Evolutionary conservation across 139 green algal species (phyloP).

Genomic region (Picocystis salinarum): DNA sequence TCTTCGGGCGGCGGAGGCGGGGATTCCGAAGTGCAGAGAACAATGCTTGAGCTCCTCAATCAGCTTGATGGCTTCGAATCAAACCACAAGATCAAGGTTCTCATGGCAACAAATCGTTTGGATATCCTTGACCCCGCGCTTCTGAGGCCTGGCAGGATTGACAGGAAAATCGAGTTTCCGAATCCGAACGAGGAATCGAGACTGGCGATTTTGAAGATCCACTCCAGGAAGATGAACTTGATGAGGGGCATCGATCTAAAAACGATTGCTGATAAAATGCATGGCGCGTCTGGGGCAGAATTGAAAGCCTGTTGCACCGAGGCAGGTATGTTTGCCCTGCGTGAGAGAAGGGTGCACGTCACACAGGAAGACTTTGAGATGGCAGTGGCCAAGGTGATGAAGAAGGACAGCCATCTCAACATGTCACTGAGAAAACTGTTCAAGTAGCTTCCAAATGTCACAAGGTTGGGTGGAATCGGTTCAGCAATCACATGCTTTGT

Average conservation of each 20-base stretch:
- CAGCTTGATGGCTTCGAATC: conserved; percentile 98
- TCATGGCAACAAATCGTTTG: conserved; percentile 98
- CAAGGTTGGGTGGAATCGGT: no score
- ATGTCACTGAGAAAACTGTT: conserved; percentile 91
- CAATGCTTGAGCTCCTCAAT: conserved; percentile 99
- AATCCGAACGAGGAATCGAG: conserved; percentile 77
- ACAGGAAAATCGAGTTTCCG: conserved; percentile 99
- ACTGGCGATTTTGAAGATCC: conserved; percentile 89
- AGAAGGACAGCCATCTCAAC: conserved; percentile 88
- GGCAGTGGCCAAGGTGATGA: conserved; percentile 94
- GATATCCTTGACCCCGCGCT: conserved; percentile 96
- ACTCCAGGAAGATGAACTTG: conserved; percentile 81
- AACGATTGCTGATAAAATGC: conserved; percentile 59
- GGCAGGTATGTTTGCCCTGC: conserved; percentile 95
- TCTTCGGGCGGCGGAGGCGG: conserved; percentile 47
- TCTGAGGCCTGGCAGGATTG: conserved; percentile 91
- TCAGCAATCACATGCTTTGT: no score
- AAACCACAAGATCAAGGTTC: conserved; percentile 96
- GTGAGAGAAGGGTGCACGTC: conserved; percentile 90
- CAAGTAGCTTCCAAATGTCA: no score
- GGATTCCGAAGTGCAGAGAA: conserved; percentile 97
- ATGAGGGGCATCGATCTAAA: conserved; percentile 88
- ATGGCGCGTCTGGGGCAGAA: conserved; percentile 72
- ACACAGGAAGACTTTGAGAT: conserved; percentile 99
- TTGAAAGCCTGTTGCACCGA: conserved; percentile 93